Evolutionary conservation across 2,329 filamentous ascomycete species (phyloP).

Genomic region (Akanthomyces uredinophilus): DNA sequence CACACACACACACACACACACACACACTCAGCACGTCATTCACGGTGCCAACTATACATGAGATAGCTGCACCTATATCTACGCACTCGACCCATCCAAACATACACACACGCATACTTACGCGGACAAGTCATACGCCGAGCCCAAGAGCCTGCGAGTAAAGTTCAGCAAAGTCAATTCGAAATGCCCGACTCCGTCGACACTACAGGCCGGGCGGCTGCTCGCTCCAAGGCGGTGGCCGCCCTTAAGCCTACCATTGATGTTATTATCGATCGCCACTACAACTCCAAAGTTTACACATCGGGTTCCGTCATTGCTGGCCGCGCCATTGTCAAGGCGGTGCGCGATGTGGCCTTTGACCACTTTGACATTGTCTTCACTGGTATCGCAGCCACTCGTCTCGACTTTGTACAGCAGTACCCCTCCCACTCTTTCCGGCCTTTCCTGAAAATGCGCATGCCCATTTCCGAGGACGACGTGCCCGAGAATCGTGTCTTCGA

Average conservation of each 20-base stretch:
- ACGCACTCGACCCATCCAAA: background rate
- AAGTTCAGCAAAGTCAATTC: background rate
- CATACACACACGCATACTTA: background rate
- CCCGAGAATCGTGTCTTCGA: slow-evolving; percentile 44
- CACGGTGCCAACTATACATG: background rate
- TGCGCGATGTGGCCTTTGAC: slow-evolving; percentile 45
- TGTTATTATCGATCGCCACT: slow-evolving; percentile 49
- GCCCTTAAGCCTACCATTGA: slow-evolving; percentile 29
- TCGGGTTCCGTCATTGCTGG: slow-evolving; percentile 48
- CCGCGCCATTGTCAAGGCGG: slow-evolving; percentile 40
- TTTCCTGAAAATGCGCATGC: slow-evolving; percentile 54
- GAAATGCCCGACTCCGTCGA: slow-evolving; percentile 10
- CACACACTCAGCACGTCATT: background rate
- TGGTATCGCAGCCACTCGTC: slow-evolving; percentile 44
- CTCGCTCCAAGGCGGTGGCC: slow-evolving; percentile 13
- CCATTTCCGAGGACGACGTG: slow-evolving; percentile 41
- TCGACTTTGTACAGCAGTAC: slow-evolving; percentile 46
- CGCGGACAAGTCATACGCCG: background rate
- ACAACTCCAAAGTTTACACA: slow-evolving; percentile 50
- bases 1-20: background rate
- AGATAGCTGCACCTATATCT: background rate
- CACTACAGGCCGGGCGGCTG: slow-evolving; percentile 14
- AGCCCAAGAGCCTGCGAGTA: background rate
- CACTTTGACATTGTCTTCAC: slow-evolving; percentile 48
- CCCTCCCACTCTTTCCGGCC: slow-evolving; percentile 45